Evolutionary conservation across 352 stramenopile species (phyloP), one percentile per base, ranked within the genome.

Genomic region (Aphanomyces stellatus): DNA sequence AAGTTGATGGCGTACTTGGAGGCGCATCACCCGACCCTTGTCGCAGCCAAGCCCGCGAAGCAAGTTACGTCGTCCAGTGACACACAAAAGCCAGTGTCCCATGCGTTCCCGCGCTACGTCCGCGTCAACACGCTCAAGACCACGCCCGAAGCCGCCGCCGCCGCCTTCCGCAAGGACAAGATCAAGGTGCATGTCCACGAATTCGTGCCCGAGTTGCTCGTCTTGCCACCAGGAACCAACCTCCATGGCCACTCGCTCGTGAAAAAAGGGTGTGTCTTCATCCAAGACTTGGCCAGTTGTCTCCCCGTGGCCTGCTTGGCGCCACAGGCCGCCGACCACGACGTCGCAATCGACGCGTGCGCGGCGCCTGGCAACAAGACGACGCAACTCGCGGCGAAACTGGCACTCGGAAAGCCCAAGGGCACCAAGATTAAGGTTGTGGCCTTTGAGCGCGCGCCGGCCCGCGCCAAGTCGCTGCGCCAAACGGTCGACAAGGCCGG

Each of bases 291-390:
- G 67, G 94, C 88, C 51, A 98, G 87, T 77, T 99, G 97, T 75
- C 98, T 99, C 74, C 93, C 96, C 1, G 96, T 96, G 15, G 88
- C 98, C 43, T 95, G 95, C 51, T 76, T 99, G 51, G 80, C 95
- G 43, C 22, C 49, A 15, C 49, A 57, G 33, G 60, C 60, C 7
- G 37, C 25, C 19, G 34, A 19, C 17, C 78, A 82, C 60, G 66
- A 56, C 0, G 55, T 82, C 48, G 70, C 86, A 1, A 93, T 98
- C 48, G 97, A 99, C 76, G 96, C 96, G 4, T 99, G 96, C 72
- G 95, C 96, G 5, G 96, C 97, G 17, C 97, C 97, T 8, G 97
- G 97, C 17, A 99, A 99, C 79, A 99, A 99, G 78, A 99, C 97
- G 19, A 97, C 89, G 72, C 96, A 99, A 76, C 76, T 98, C 15